Evolutionary conservation across 441 rosid genomes (phyloP), one percentile per base, ranked within the genome.

Genomic region (Manihot esculenta): DNA sequence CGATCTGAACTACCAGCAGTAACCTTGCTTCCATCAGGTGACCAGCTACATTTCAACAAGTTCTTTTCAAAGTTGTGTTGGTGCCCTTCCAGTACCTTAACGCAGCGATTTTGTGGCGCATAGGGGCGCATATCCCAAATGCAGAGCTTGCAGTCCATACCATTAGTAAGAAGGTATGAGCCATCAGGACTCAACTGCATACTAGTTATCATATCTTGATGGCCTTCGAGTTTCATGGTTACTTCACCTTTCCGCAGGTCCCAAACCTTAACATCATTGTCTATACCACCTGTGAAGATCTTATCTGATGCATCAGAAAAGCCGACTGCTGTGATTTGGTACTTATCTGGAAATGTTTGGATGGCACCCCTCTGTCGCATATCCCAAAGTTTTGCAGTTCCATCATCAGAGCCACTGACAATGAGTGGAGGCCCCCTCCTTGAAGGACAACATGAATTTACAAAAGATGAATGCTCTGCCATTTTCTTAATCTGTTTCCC

Each of bases 301-400:
- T 87, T 94, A 80, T 90, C 99, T 0, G 97, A 93, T 51, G 95
- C 94, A 84, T 90, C 97, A 1, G 99, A 89, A 86, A 92, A 94
- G 69, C 89, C 71, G 10, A 92, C 99, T 0, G 99, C 97, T 0
- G 97, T 92, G 76, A 94, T 94, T 69, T 94, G 99, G 84, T 92
- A 94, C 74, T 88, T 94, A 70, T 94, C 97, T 0, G 99, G 99
- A 68, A 92, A 92, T 50, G 99, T 94, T 70, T 92, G 97, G 69
- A 94, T 92, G n/a, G 99, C 99, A 76, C 97, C 99, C 67, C 96
- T 82, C 78, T 90, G 99, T 72, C 97, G 91, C 95, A 94, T 85
- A 72, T 94, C 97, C 96, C 99, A 94, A 27, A 94, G 94, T 77
- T 92, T 94, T 26, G 97, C 96, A 67, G 97, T 94, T 78, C 98